Evolutionary conservation across 2,329 filamentous ascomycete genomes (phyloP).

Genomic region (Cryphonectria radicalis): DNA sequence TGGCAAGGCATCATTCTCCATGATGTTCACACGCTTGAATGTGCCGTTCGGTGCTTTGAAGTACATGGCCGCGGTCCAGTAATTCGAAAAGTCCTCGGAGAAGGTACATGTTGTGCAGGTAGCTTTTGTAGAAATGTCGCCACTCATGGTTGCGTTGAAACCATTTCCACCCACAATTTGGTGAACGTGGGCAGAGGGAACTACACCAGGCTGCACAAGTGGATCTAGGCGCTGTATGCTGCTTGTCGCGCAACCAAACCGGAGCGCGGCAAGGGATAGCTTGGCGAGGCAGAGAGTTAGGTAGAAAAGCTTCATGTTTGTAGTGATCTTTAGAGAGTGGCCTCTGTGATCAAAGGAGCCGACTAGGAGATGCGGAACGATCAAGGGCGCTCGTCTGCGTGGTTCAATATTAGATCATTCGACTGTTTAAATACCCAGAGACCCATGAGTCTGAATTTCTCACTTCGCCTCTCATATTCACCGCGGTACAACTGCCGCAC

Average conservation of each 20-base stretch:
- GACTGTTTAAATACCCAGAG: no score
- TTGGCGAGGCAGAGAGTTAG: conserved; percentile 26
- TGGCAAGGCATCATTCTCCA: conserved; percentile 20
- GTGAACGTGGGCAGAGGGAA: conserved; percentile 34
- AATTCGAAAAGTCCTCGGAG: conserved; percentile 41
- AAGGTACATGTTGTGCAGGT: conserved; percentile 42
- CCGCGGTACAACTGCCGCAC: no score
- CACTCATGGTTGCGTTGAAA: conserved; percentile 35
- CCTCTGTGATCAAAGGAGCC: neutral
- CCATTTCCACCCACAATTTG: conserved; percentile 34
- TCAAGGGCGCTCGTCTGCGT: no score
- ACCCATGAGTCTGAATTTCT: no score
- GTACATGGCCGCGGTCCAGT: conserved; percentile 40
- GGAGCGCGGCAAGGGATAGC: conserved; percentile 35
- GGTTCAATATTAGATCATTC: no score
- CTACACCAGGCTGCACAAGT: conserved; percentile 32
- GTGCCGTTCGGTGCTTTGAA: conserved; percentile 33
- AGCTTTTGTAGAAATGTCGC: conserved; percentile 36
- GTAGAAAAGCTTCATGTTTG: conserved; percentile 10
- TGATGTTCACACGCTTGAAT: conserved; percentile 39
- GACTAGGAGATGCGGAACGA: no score
- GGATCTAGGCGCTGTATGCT: conserved; percentile 38
- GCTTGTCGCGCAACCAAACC: conserved; percentile 38
- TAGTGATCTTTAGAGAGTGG: neutral
- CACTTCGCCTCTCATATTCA: no score